phyloP scores from a whole-genome alignment of 306 rosid genomes.

The Fagus sylvatica region DNA sequence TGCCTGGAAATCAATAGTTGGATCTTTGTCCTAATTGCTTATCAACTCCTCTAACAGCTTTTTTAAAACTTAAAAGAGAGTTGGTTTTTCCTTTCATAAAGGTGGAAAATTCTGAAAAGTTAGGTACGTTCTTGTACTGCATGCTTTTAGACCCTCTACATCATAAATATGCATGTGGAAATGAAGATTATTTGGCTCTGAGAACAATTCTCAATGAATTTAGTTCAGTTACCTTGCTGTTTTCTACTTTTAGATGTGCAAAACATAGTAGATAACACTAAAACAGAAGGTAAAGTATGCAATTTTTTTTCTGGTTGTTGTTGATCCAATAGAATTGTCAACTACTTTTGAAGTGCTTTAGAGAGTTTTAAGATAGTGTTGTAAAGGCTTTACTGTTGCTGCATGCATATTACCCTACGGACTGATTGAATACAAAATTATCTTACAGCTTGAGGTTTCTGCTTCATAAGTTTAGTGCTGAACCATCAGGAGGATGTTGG shows the following conservation, averaged over 20 bases:
- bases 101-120: not conserved
- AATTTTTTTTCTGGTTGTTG: no score
- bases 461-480: conserved; percentile 59
- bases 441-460: conserved; percentile 72
- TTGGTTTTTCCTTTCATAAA: not conserved
- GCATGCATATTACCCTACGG: not conserved
- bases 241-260: no score
- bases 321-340: not conserved
- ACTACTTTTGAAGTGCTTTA: not conserved
- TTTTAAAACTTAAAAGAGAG: not conserved
- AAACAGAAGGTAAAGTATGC: no score
- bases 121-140: not conserved
- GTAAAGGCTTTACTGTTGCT: not conserved
- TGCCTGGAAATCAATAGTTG: not conserved
- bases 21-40: not conserved
- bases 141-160: not conserved
- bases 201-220: not conserved
- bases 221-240: not conserved
- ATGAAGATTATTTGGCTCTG: not conserved
- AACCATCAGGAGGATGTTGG: conserved; percentile 40
- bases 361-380: not conserved
- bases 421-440: conserved; percentile 23
- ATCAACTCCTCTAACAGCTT: not conserved
- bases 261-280: no score
- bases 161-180: not conserved